phyloP scores from a whole-genome alignment of 441 rosid species.

The Brassica balearica region DNA sequence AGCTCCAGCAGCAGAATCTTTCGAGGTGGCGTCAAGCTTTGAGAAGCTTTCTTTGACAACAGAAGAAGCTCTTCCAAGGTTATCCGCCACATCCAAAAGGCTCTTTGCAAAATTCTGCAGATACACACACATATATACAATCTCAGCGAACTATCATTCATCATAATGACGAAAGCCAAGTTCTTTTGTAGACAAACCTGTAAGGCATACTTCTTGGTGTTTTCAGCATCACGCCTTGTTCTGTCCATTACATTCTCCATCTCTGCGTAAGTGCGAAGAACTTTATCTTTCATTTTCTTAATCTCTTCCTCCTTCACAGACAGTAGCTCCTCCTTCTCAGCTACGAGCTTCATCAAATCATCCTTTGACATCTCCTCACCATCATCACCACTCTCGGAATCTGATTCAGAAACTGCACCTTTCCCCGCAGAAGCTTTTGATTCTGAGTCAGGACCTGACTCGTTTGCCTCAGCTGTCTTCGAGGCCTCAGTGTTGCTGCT shows the following conservation, averaged over 20 bases:
- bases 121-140: background rate
- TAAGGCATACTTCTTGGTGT: slow-evolving; percentile 80
- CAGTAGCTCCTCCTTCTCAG: slow-evolving; percentile 78
- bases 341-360: slow-evolving; percentile 72
- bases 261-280: slow-evolving; percentile 83
- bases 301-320: slow-evolving; percentile 67
- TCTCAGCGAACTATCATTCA: background rate
- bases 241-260: slow-evolving; percentile 95
- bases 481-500: slow-evolving; percentile 35
- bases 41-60: slow-evolving; percentile 80
- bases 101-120: slow-evolving; percentile 80
- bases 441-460: slow-evolving; percentile 46
- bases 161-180: background rate
- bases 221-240: slow-evolving; percentile 89
- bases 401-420: slow-evolving; percentile 65
- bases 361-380: slow-evolving; percentile 68
- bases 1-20: slow-evolving; percentile 67
- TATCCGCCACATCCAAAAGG: slow-evolving; percentile 93
- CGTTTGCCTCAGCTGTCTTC: slow-evolving; percentile 48
- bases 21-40: slow-evolving; percentile 63
- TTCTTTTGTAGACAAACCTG: slow-evolving; percentile 57
- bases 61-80: slow-evolving; percentile 86
- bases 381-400: slow-evolving; percentile 60
- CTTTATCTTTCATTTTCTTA: slow-evolving; percentile 76
- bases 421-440: slow-evolving; percentile 35